Conservation (phyloP, 1,139 yeast species). For the Scheffersomyces insectosa region DNA sequence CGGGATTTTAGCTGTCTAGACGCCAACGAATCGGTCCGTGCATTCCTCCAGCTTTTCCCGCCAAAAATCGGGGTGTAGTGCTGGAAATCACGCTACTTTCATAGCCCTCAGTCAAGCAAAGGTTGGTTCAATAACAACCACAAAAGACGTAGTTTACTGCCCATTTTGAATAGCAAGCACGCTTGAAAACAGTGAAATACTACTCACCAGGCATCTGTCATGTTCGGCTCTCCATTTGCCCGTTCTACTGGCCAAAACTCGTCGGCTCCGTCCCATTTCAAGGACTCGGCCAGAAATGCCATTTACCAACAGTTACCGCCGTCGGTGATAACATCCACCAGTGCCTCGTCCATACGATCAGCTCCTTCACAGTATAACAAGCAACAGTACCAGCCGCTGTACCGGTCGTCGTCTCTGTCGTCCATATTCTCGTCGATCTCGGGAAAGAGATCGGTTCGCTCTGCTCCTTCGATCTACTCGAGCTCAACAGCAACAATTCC, state of each 20-base stretch:
- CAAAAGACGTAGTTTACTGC: too few species aligned
- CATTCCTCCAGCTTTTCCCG: too few species aligned
- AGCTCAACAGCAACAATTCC: slow-evolving; percentile 49
- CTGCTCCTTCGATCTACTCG: slow-evolving; percentile 47
- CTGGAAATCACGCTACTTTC: too few species aligned
- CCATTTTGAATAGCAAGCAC: too few species aligned
- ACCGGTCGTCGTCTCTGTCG: slow-evolving; percentile 29
- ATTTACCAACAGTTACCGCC: slow-evolving; percentile 47
- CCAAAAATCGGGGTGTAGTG: too few species aligned
- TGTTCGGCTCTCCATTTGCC: slow-evolving; percentile 44
- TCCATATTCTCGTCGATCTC: slow-evolving; percentile 31
- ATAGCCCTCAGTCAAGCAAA: too few species aligned
- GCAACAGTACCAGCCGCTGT: slow-evolving; percentile 17
- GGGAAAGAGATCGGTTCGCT: slow-evolving; percentile 41
- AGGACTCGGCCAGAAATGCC: slow-evolving; percentile 48
- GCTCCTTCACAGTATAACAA: slow-evolving; percentile 31
- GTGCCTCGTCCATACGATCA: slow-evolving; percentile 30
- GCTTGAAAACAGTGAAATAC: too few species aligned
- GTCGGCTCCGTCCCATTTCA: slow-evolving; percentile 45
- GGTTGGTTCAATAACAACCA: too few species aligned
- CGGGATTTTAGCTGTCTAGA: too few species aligned
- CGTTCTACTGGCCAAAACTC: slow-evolving; percentile 28
- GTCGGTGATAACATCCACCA: slow-evolving; percentile 22
- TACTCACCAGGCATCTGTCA: slow-evolving; percentile 8
- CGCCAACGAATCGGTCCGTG: too few species aligned